A percentile compares a stretch with the other conserved stretches of the same genome.
phyloP scores from a whole-genome alignment of 1,139 yeast species.

The Geotrichum citri-aurantii region DNA sequence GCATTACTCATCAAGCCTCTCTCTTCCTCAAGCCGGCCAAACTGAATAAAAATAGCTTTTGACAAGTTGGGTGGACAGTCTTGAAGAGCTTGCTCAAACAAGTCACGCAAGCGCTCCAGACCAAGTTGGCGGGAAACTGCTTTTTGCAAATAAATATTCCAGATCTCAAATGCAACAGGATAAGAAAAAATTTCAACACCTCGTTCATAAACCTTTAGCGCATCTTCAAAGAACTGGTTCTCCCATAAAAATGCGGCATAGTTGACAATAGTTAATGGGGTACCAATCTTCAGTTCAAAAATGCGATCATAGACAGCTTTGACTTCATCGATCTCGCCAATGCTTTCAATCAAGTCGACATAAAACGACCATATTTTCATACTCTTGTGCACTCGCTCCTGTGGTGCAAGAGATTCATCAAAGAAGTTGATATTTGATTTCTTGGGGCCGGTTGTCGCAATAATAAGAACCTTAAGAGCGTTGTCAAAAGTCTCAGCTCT shows the following conservation, averaged over 20 bases:
- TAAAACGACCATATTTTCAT: constrained; percentile 67
- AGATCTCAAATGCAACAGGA: constrained; percentile 62
- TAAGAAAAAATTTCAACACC: constrained; percentile 59
- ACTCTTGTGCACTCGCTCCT: constrained; percentile 55
- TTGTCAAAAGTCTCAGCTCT: constrained; percentile 46
- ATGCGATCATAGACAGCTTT: constrained; percentile 53
- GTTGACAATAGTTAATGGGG: constrained; percentile 60
- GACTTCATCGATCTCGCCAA: constrained; percentile 41
- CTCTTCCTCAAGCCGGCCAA: constrained; percentile 57
- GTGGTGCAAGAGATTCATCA: constrained; percentile 49
- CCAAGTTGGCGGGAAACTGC: constrained; percentile 39
- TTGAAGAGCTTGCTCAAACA: constrained; percentile 60
- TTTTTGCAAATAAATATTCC: constrained; percentile 62
- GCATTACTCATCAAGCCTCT: constrained; percentile 44
- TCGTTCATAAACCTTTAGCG: constrained; percentile 61
- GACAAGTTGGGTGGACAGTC: constrained; percentile 46
- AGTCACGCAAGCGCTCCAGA: constrained; percentile 62
- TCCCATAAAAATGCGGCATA: constrained; percentile 60
- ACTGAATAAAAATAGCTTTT: constrained; percentile 49
- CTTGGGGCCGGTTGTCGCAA: constrained; percentile 46
- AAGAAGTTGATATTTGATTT: constrained; percentile 35
- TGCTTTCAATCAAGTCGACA: constrained; percentile 65
- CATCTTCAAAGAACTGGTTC: constrained; percentile 44
- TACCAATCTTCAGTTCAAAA: constrained; percentile 59
- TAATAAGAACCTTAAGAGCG: constrained; percentile 51